phyloP scores from a whole-genome alignment of 2,329 filamentous ascomycete genomes.

The Phaeophleospora eucalypticola region DNA sequence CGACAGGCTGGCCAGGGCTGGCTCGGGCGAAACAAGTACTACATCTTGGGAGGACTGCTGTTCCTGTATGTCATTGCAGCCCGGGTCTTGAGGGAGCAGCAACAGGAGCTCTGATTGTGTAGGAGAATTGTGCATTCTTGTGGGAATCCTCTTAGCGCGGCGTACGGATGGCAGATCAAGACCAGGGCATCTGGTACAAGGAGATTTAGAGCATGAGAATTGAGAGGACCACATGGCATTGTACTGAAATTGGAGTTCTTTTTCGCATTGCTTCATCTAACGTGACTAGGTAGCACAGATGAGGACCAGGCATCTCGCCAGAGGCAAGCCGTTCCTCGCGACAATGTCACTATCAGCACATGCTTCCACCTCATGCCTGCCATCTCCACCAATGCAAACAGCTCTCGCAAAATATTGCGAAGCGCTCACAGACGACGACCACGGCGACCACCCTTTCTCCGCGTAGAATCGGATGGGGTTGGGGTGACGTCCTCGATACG shows the following conservation, averaged over 20 bases:
- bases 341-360: constrained; percentile 35
- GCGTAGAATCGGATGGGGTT: constrained; percentile 97
- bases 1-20: constrained; percentile 77
- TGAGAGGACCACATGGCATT: no score
- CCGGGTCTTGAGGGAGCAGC: constrained; percentile 59
- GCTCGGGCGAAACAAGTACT: constrained; percentile 74
- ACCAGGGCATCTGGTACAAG: neutral
- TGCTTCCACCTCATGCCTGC: constrained; percentile 16
- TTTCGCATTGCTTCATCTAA: constrained; percentile 22
- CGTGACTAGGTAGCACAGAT: constrained; percentile 26
- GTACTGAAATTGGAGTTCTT: neutral
- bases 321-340: constrained; percentile 36
- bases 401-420: constrained; percentile 20
- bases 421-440: constrained; percentile 88
- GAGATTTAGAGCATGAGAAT: no score
- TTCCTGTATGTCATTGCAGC: constrained; percentile 82
- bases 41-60: constrained; percentile 64
- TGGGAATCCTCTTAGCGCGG: neutral
- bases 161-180: neutral
- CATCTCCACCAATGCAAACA: constrained; percentile 13
- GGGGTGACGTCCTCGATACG: constrained; percentile 99
- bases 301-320: constrained; percentile 33
- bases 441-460: constrained; percentile 99
- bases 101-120: constrained; percentile 4
- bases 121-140: neutral